phyloP scores from a whole-genome alignment of 2,329 filamentous ascomycete genomes.

The Onygena corvina region DNA sequence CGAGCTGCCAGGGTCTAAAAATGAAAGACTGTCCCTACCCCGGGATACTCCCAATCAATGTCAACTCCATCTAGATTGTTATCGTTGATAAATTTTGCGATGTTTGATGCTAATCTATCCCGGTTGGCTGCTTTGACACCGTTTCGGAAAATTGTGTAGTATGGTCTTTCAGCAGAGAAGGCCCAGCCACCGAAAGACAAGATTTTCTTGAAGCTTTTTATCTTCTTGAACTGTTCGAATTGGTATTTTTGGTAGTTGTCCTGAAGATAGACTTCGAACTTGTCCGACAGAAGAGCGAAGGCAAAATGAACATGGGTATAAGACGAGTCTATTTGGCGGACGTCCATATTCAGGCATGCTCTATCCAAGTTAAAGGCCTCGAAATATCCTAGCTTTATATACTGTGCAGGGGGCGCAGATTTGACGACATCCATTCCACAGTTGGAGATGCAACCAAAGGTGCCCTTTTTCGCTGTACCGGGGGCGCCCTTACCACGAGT shows the following conservation, averaged over 20 bases:
- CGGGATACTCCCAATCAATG: conserved; percentile 32
- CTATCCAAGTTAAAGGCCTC: conserved; percentile 23
- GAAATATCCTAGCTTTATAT: conserved; percentile 23
- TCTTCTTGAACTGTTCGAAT: background rate
- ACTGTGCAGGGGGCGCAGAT: conserved; percentile 17
- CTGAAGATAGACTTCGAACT: conserved; percentile 24
- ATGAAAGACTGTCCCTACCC: conserved; percentile 13
- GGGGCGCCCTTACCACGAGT: conserved; percentile 23
- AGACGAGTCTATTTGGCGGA: conserved; percentile 15
- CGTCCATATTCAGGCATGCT: conserved; percentile 23
- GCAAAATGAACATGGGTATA: conserved; percentile 25
- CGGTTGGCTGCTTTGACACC: conserved; percentile 28
- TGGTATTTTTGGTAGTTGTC: conserved; percentile 23
- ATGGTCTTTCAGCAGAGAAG: conserved; percentile 28
- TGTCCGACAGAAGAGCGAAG: conserved; percentile 25
- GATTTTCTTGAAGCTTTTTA: background rate
- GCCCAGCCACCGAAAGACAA: conserved; percentile 34
- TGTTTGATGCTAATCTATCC: conserved; percentile 27
- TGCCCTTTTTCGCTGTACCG: conserved; percentile 25
- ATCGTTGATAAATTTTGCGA: conserved; percentile 31
- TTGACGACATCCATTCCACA: conserved; percentile 10
- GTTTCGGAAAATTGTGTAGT: conserved; percentile 30
- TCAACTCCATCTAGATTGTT: conserved; percentile 32
- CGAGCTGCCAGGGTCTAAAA: background rate
- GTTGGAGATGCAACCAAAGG: conserved; percentile 27